Percentiles rank a stretch among this genome's conserved stretches.
phyloP scores from a whole-genome alignment of 75 land plant genomes.

The Isoetes taiwanensis region DNA sequence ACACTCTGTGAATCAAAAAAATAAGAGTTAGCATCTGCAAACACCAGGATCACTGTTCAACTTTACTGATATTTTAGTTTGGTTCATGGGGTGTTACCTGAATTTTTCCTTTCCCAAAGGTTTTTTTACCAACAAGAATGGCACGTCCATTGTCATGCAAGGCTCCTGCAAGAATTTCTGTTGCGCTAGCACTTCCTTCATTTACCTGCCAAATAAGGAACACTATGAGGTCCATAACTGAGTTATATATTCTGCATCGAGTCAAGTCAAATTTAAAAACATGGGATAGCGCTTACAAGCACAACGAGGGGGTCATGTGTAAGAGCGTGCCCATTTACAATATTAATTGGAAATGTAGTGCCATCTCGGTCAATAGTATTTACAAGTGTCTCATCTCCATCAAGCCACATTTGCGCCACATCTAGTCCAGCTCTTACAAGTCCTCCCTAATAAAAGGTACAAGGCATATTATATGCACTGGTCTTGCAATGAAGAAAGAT shows the following conservation, averaged over 20 bases:
- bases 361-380: constrained; percentile 91
- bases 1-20: constrained; percentile 55
- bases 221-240: neutral
- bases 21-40: no score
- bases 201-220: constrained; percentile 42
- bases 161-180: constrained; percentile 95
- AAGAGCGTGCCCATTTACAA: constrained; percentile 72
- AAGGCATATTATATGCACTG: neutral
- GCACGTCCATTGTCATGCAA: constrained; percentile 97
- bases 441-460: constrained; percentile 53
- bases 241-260: neutral
- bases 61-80: no score
- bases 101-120: constrained; percentile 98
- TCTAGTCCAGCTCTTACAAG: constrained; percentile 91
- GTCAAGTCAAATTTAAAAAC: neutral
- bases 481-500: neutral
- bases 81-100: constrained; percentile 57
- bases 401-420: constrained; percentile 97
- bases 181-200: constrained; percentile 98
- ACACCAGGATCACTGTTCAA: no score
- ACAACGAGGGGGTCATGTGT: constrained; percentile 95
- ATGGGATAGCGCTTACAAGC: constrained; percentile 29
- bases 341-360: constrained; percentile 61
- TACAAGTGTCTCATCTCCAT: constrained; percentile 87
- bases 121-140: constrained; percentile 75